Conservation (phyloP, 495 filamentous ascomycete genomes). For the Talaromyces ruber region DNA sequence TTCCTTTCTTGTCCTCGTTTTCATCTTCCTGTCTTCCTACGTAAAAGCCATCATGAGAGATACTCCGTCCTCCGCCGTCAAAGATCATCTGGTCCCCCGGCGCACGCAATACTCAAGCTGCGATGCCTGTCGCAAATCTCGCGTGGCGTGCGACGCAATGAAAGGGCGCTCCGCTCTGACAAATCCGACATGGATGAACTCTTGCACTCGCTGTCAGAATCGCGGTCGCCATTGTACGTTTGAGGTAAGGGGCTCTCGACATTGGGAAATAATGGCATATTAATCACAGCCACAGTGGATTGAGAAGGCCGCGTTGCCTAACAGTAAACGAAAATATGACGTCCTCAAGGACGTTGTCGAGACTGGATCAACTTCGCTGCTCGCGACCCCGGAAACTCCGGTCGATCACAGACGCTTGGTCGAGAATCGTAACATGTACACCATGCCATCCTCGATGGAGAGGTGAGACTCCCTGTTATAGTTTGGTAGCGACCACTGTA, state of each 20-base stretch:
- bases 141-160: slow-evolving; percentile 13
- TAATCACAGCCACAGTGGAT: neutral
- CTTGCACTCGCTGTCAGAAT: slow-evolving; percentile 12
- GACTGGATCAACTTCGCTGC: neutral
- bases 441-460: neutral
- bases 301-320: slow-evolving; percentile 4
- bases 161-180: slow-evolving; percentile 8
- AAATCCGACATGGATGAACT: slow-evolving; percentile 5
- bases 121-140: slow-evolving; percentile 13
- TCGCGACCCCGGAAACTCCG: neutral
- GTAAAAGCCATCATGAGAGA: neutral
- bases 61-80: neutral
- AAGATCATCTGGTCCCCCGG: slow-evolving; percentile 7
- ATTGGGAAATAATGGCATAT: neutral
- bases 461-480: neutral
- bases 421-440: neutral
- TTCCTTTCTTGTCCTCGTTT: too few species aligned
- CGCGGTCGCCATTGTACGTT: slow-evolving; percentile 12
- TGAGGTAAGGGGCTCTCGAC: slow-evolving; percentile 4
- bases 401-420: neutral
- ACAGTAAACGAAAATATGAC: slow-evolving; percentile 6
- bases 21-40: neutral
- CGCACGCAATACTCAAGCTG: slow-evolving; percentile 15
- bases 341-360: neutral
- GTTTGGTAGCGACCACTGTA: neutral